Evolutionary conservation across 192 early-diverging fungal genomes (phyloP), one percentile per base, ranked within the genome.

Genomic region (Coemansia pectinata): DNA sequence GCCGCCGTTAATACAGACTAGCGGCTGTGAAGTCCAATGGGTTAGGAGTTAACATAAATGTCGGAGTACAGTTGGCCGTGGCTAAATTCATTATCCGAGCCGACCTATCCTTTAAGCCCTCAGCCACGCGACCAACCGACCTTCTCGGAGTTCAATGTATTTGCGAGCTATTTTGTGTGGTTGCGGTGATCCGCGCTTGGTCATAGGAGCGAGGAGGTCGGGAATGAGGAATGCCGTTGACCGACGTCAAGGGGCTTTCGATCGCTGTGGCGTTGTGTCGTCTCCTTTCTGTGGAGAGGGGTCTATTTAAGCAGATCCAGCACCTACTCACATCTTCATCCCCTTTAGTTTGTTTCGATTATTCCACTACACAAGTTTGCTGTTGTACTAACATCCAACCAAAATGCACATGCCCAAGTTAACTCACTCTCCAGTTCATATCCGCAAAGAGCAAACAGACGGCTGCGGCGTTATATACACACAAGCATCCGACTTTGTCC

Each of bases 401-500:
- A 25, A 60, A 58, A 34, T 42, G 58, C 57, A 55, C 52, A 55
- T 55, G 52, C 52, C 52, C 52, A 55, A 27, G 14, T 31, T 39
- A 6, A 66, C 21, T 38, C 52, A 14, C 33, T 17, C 66, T 27
- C 34, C 19, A 42, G 53, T 19, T 21, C 15, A 45, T 44, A 36
- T 27, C 60, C 33, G n/a, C 31, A 42, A 53, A 47, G 58, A 76
- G 60, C 59, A 42, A 8, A 14, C 39, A 41, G 53, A 12, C 29
- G 65, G 71, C 34, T 53, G 59, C 1, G 79, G 79, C 9, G 42
- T 74, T 52, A 71, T 82, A n/a, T 82, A 71, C 34, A 74, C 70
- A 2, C 52, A 66, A 45, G 71, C 79, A 0, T 82, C 79, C 0
- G 79, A 77, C 66, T 82, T 82, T 74, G 69, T 82, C 11, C 74